Conservation (phyloP, 345 rosid genomes). For the Clausena lansium region DNA sequence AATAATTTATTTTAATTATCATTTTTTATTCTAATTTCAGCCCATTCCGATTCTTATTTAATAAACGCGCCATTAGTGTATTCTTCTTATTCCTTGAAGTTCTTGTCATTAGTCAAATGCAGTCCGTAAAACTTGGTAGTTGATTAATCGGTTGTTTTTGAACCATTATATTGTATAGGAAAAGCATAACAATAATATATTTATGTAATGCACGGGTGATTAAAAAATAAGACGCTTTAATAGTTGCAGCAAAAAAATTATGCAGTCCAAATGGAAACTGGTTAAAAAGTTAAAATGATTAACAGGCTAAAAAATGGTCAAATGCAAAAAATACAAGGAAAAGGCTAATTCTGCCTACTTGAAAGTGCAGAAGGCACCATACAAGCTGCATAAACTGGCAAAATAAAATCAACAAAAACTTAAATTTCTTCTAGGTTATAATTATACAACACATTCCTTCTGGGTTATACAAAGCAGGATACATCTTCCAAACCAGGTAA, state of each 20-base stretch:
- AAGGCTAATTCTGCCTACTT: neutral
- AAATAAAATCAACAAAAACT: neutral
- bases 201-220: neutral
- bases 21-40: too few species aligned
- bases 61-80: neutral
- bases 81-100: neutral
- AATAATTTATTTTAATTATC: too few species aligned
- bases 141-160: too few species aligned
- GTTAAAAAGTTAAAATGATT: neutral
- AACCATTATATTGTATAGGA: neutral
- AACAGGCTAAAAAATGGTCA: too few species aligned
- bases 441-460: neutral
- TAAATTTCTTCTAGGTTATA: neutral
- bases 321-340: too few species aligned
- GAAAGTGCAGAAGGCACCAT: neutral
- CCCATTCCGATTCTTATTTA: too few species aligned
- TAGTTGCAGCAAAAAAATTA: neutral
- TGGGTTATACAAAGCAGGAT: neutral
- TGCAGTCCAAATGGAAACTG: neutral
- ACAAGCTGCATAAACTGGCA: neutral
- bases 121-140: neutral
- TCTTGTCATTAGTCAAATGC: neutral
- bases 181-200: neutral
- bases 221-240: neutral
- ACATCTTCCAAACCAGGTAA: neutral